A percentile compares a stretch with the other conserved stretches of the same genome.
Evolutionary conservation across 495 filamentous ascomycete species (phyloP).

Genomic region (Tuber umbilicatum): DNA sequence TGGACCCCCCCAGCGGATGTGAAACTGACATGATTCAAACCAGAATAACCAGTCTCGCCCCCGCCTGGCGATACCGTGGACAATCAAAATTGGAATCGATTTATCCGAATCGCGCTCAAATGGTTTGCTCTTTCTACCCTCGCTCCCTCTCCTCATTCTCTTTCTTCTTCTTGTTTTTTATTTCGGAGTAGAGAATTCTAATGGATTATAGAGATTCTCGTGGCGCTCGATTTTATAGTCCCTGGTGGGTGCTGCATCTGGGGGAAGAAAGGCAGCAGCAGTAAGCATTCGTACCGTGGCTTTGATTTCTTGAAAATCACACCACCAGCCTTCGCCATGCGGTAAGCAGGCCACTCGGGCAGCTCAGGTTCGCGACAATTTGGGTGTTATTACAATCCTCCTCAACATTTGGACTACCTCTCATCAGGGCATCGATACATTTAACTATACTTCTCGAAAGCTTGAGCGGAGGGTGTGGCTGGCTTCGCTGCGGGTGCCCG

Average conservation of each 20-base stretch:
- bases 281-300: constrained; percentile 19
- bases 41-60: constrained; percentile 57
- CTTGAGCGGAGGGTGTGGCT: constrained; percentile 44
- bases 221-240: constrained; percentile 75
- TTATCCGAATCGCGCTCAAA: constrained; percentile 65
- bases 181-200: constrained; percentile 31
- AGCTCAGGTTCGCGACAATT: constrained; percentile 49
- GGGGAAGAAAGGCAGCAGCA: constrained; percentile 41
- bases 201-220: constrained; percentile 53
- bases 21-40: constrained; percentile 5
- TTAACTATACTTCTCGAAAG: background rate
- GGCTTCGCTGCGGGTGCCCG: constrained; percentile 85
- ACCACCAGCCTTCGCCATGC: constrained; percentile 44
- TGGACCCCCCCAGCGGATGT: background rate
- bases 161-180: background rate
- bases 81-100: constrained; percentile 65
- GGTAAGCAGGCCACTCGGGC: constrained; percentile 28
- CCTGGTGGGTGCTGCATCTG: constrained; percentile 61
- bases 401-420: background rate
- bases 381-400: constrained; percentile 28
- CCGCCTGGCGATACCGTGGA: constrained; percentile 62
- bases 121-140: constrained; percentile 46
- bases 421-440: background rate
- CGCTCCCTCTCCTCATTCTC: background rate
- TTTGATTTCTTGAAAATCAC: constrained; percentile 18